A percentile compares a stretch with the other conserved stretches of the same genome.
Conservation (phyloP, 495 filamentous ascomycete genomes). For the Coniosporium apollinis region DNA sequence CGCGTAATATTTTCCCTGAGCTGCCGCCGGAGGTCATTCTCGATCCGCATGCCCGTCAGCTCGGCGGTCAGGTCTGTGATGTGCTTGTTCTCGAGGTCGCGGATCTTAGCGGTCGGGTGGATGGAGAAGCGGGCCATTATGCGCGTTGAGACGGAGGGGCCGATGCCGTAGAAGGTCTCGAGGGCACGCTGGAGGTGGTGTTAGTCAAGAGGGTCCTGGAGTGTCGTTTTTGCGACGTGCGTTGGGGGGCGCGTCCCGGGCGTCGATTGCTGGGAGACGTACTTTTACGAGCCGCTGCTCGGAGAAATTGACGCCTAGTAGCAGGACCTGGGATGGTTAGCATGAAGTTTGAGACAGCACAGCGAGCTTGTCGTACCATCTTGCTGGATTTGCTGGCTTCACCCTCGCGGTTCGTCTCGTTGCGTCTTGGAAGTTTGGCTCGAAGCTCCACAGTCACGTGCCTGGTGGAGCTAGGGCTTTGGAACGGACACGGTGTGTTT, state of each 20-base stretch:
- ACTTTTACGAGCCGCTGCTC: conserved; percentile 70
- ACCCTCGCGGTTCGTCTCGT: too few species aligned
- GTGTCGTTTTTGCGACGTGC: conserved; percentile 15
- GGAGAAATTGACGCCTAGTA: conserved; percentile 71
- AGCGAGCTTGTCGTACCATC: too few species aligned
- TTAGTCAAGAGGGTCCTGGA: not conserved
- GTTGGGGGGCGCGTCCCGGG: too few species aligned
- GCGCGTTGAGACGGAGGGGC: conserved; percentile 46
- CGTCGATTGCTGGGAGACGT: conserved; percentile 16
- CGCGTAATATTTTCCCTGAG: conserved; percentile 71
- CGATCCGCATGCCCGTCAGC: conserved; percentile 81
- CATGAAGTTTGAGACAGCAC: too few species aligned
- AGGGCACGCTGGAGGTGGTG: conserved; percentile 50
- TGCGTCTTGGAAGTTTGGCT: too few species aligned
- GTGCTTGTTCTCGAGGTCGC: conserved; percentile 50
- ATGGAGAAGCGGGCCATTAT: conserved; percentile 79
- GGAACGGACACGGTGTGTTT: too few species aligned
- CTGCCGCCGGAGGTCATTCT: conserved; percentile 67
- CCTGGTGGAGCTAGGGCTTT: too few species aligned
- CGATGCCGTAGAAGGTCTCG: conserved; percentile 79
- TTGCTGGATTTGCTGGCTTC: too few species aligned
- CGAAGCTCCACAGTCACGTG: too few species aligned
- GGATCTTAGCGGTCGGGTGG: conserved; percentile 61
- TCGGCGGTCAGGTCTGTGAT: conserved; percentile 65
- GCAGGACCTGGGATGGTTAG: conserved; percentile 60